Percentiles rank a stretch among this genome's conserved stretches.
phyloP scores from a whole-genome alignment of 805 yeast genomes.

The Myxozyma melibiosi region DNA sequence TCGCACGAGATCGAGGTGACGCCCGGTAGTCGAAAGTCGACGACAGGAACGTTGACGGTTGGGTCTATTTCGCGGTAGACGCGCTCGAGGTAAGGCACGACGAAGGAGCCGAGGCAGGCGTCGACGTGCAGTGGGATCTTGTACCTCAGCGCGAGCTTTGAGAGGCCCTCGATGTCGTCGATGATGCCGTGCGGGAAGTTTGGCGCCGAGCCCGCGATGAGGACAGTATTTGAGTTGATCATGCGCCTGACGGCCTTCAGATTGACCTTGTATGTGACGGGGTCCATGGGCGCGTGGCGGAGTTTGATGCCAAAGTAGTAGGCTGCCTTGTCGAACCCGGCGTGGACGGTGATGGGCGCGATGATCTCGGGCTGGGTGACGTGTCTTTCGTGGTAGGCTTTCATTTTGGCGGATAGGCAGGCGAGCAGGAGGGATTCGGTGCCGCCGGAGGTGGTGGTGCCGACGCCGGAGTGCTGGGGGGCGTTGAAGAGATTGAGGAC shows the following conservation, averaged over 20 bases:
- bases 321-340: constrained; percentile 93
- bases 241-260: constrained; percentile 60
- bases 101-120: constrained; percentile 92
- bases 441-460: constrained; percentile 91
- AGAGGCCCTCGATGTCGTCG: constrained; percentile 79
- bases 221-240: constrained; percentile 76
- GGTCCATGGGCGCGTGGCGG: constrained; percentile 76
- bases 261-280: constrained; percentile 68
- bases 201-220: constrained; percentile 92
- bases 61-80: constrained; percentile 52
- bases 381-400: constrained; percentile 56
- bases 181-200: constrained; percentile 96
- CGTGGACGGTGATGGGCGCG: constrained; percentile 89
- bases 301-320: constrained; percentile 85
- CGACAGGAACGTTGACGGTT: constrained; percentile 47
- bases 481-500: constrained; percentile 72
- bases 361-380: constrained; percentile 78
- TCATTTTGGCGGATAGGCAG: constrained; percentile 84
- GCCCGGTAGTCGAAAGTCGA: constrained; percentile 82
- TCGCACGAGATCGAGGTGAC: constrained; percentile 99
- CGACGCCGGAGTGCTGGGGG: constrained; percentile 70
- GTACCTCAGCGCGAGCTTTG: constrained; percentile 63
- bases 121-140: constrained; percentile 92
- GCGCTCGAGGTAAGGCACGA: constrained; percentile 74
- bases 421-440: constrained; percentile 89